Conservation (phyloP, 805 yeast species). For the Nakazawaea wyomingensis region DNA sequence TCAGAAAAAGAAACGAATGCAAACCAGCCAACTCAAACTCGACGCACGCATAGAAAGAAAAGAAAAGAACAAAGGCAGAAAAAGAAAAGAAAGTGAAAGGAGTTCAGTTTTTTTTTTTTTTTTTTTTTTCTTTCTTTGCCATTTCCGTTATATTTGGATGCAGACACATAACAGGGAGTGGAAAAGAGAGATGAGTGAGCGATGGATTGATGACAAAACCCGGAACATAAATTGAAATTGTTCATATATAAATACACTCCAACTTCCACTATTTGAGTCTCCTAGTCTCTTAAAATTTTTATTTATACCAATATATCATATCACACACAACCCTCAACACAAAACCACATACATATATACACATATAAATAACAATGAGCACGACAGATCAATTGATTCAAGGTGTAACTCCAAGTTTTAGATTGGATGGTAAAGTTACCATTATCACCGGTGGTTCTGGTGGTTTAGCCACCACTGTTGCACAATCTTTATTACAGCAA, state of each 20-base stretch:
- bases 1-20: background rate
- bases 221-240: background rate
- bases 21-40: background rate
- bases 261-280: too few relatives aligned
- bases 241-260: background rate
- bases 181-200: too few relatives aligned
- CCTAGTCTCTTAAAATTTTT: background rate
- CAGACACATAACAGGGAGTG: too few relatives aligned
- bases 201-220: too few relatives aligned
- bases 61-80: background rate
- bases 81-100: background rate
- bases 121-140: background rate
- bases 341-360: background rate
- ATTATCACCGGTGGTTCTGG: slow-evolving; percentile 81
- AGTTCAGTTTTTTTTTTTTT: background rate
- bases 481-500: slow-evolving; percentile 65
- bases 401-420: slow-evolving; percentile 55
- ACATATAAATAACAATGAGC: background rate
- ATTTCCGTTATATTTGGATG: background rate
- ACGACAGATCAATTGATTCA: slow-evolving; percentile 17
- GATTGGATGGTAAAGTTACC: slow-evolving; percentile 67
- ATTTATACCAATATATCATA: background rate
- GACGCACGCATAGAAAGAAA: background rate
- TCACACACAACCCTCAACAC: background rate
- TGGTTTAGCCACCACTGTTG: slow-evolving; percentile 61